Conservation (phyloP, 2,329 filamentous ascomycete genomes). For the Fusarium tuaranense region DNA sequence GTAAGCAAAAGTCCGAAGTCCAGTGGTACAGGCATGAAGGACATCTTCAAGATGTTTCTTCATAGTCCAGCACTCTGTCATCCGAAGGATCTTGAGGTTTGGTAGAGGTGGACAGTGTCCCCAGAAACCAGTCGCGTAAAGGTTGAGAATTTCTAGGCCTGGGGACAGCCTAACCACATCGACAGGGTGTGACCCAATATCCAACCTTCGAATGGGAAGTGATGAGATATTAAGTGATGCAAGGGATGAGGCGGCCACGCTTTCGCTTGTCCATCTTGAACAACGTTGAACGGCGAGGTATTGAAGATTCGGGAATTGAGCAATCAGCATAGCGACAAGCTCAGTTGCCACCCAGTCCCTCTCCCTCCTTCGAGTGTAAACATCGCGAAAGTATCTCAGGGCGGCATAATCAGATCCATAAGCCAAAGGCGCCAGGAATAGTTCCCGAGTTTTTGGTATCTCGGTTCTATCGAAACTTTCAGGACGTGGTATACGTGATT, state of each 20-base stretch:
- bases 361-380: background rate
- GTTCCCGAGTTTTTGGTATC: background rate
- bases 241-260: background rate
- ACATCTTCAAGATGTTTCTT: background rate
- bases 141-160: conserved; percentile 7
- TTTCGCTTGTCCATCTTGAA: conserved; percentile 2
- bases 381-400: background rate
- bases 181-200: background rate
- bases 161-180: background rate
- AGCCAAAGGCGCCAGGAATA: background rate
- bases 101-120: background rate
- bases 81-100: conserved; percentile 1
- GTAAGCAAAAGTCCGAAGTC: conserved; percentile 8
- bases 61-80: background rate
- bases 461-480: background rate
- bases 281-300: conserved; percentile 2
- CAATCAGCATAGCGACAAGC: conserved; percentile 10
- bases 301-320: conserved; percentile 13
- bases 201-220: conserved; percentile 8
- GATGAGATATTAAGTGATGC: background rate
- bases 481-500: background rate
- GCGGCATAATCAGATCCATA: background rate
- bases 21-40: background rate
- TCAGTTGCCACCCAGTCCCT: background rate
- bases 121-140: background rate